Evolutionary conservation across 2,329 filamentous ascomycete species (phyloP).

Genomic region (Neospermospora avenae): DNA sequence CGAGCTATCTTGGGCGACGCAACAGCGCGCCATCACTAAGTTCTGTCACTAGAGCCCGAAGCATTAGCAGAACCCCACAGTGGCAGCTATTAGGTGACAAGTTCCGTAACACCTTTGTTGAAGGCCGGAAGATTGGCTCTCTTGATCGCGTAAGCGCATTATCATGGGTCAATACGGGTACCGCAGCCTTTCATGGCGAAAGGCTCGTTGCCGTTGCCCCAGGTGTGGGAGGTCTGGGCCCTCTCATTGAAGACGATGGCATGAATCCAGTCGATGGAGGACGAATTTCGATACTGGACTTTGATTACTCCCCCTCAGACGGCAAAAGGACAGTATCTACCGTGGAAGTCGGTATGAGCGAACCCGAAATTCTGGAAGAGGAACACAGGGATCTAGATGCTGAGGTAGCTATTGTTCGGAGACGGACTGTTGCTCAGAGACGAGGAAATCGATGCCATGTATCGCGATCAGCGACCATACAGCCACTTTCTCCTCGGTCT

Average conservation of each 20-base stretch:
- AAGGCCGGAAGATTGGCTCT: constrained; percentile 62
- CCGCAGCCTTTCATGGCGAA: constrained; percentile 47
- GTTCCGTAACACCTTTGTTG: constrained; percentile 65
- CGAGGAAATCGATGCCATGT: constrained; percentile 46
- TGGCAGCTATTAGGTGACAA: constrained; percentile 69
- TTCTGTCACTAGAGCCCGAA: constrained; percentile 22
- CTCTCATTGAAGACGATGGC: constrained; percentile 63
- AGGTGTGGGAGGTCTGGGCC: constrained; percentile 57
- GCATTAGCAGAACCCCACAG: constrained; percentile 49
- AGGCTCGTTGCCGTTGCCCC: constrained; percentile 69
- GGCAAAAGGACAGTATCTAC: constrained; percentile 56
- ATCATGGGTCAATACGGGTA: constrained; percentile 65
- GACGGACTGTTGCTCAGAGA: constrained; percentile 67
- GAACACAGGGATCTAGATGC: constrained; percentile 71
- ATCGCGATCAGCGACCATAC: constrained; percentile 48
- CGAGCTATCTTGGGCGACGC: constrained; percentile 25
- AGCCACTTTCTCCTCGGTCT: constrained; percentile 16
- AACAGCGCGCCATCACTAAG: constrained; percentile 33
- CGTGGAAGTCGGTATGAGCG: constrained; percentile 70
- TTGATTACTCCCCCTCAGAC: constrained; percentile 58
- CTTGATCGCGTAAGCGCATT: constrained; percentile 64
- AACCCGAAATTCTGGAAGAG: constrained; percentile 69
- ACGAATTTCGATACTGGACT: constrained; percentile 69
- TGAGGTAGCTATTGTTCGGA: constrained; percentile 74
- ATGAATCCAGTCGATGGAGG: constrained; percentile 77